phyloP scores from a whole-genome alignment of 306 rosid species.

The Corylus heterophylla region DNA sequence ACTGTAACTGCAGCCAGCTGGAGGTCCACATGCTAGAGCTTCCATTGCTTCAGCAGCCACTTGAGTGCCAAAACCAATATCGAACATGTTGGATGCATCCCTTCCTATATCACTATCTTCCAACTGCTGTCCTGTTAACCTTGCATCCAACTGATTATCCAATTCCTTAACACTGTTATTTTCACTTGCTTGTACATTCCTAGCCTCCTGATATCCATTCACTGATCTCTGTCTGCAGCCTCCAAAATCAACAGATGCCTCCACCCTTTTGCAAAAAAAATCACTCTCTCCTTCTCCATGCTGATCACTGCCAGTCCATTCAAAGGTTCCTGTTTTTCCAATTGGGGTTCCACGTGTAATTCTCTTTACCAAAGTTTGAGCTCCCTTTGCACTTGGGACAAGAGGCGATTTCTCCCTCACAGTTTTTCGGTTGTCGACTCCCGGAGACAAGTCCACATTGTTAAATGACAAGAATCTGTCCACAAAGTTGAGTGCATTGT shows the following conservation, averaged over 20 bases:
- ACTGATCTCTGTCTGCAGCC: conserved; percentile 29
- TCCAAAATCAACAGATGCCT: conserved; percentile 24
- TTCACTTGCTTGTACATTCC: conserved; percentile 23
- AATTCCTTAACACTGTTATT: conserved; percentile 26
- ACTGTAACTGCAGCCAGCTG: conserved; percentile 15
- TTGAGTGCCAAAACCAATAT: conserved; percentile 72
- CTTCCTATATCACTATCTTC: conserved; percentile 34
- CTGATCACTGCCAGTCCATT: conserved; percentile 45
- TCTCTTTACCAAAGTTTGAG: conserved; percentile 52
- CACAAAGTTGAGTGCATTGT: conserved; percentile 59
- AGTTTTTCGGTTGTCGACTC: conserved; percentile 25
- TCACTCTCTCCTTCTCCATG: conserved; percentile 14
- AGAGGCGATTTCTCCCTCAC: conserved; percentile 46
- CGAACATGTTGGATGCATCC: conserved; percentile 35
- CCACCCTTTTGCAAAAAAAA: conserved; percentile 12
- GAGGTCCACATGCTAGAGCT: conserved; percentile 50
- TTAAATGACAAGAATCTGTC: conserved; percentile 52
- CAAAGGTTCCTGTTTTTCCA: conserved; percentile 43
- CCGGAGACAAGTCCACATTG: conserved; percentile 33
- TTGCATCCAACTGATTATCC: conserved; percentile 26
- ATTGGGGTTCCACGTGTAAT: conserved; percentile 23
- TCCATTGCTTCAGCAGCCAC: conserved; percentile 82
- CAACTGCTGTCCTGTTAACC: conserved; percentile 24
- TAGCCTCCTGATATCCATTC: conserved; percentile 29
- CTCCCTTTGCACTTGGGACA: conserved; percentile 41